A percentile compares a stretch with the other conserved stretches of the same genome.
These are phyloP conservation scores for Kandelia obovata DNA, from an alignment of 345 rosid genomes.

Conservation along the genomic window DNA sequence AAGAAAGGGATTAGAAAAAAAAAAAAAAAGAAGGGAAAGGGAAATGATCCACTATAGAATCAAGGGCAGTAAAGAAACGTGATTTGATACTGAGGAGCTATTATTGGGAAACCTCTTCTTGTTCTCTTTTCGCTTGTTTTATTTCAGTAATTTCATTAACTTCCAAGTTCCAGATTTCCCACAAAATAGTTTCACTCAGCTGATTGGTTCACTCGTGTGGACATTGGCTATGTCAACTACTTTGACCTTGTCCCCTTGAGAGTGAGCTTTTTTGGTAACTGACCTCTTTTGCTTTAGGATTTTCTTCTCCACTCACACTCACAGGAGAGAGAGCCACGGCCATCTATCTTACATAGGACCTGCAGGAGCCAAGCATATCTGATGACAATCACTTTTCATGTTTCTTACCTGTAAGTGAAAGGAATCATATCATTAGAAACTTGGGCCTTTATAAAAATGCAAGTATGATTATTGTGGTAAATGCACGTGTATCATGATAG, in stretches of 20 bases:
- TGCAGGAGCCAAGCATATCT: neutral
- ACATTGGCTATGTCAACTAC: neutral
- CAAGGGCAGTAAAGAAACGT: neutral
- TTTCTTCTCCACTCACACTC: constrained; percentile 2
- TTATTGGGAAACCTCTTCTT: neutral
- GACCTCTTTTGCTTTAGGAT: neutral
- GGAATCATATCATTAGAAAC: constrained; percentile 12
- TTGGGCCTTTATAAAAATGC: neutral
- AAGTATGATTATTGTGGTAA: neutral
- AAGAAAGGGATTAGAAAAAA: too few species aligned
- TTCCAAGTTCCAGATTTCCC: neutral
- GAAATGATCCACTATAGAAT: neutral
- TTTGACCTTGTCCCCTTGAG: neutral
- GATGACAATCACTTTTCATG: constrained; percentile 39
- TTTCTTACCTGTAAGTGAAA: constrained; percentile 45
- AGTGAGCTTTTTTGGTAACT: neutral
- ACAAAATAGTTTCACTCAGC: neutral
- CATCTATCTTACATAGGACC: neutral
- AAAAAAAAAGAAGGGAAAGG: neutral
- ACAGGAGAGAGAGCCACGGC: neutral
- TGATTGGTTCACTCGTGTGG: neutral
- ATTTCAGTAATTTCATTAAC: neutral
- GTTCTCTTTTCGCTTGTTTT: neutral
- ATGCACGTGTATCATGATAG: neutral
- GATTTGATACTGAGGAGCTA: neutral